Conservation (phyloP, 2,329 filamentous ascomycete species). For the Trichoderma sp. region DNA sequence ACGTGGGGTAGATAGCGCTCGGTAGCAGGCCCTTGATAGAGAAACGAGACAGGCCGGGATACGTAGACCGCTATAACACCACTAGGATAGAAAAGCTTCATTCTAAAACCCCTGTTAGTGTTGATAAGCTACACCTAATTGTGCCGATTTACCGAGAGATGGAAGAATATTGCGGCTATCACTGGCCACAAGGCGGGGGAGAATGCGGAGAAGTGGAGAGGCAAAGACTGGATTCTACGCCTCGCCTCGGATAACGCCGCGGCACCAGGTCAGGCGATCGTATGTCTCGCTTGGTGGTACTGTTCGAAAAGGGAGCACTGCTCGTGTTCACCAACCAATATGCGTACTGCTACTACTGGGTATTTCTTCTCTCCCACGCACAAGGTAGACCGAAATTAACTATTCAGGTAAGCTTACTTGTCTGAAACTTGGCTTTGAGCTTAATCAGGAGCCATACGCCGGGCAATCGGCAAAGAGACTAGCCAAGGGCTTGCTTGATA, state of each 20-base stretch:
- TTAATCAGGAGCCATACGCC: neutral
- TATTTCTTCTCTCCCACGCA: neutral
- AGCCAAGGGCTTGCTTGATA: neutral
- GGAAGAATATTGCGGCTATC: constrained; percentile 2
- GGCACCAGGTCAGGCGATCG: constrained; percentile 10
- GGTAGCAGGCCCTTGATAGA: neutral
- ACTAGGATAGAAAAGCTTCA: constrained; percentile 8
- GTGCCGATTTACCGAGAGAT: constrained; percentile 22
- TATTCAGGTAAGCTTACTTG: neutral
- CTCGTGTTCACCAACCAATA: neutral
- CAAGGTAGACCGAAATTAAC: neutral
- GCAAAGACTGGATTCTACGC: neutral
- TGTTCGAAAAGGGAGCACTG: neutral
- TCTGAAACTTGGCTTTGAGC: neutral
- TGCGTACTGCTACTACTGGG: neutral
- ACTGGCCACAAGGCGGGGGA: neutral
- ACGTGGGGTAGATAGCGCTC: constrained; percentile 3
- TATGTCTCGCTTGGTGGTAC: neutral
- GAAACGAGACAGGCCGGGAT: neutral
- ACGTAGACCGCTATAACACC: neutral
- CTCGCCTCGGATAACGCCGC: neutral
- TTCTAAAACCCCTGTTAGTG: constrained; percentile 13
- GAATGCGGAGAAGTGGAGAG: constrained; percentile 16
- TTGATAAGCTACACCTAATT: constrained; percentile 14
- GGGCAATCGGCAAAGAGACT: neutral